Conservation (phyloP, 306 rosid species). For the Echinosophora koreensis region DNA sequence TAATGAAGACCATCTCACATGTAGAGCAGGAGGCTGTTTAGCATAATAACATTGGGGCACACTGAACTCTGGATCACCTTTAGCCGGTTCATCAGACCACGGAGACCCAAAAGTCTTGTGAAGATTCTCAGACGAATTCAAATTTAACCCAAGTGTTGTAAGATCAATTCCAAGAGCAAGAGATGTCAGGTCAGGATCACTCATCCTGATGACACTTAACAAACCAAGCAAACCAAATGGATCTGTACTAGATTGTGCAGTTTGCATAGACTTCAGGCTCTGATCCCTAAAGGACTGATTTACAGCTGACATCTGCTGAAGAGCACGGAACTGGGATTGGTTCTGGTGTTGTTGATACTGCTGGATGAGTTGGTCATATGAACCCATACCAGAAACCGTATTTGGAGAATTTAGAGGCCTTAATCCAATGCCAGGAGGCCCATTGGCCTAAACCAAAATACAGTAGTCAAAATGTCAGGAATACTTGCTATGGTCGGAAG, state of each 20-base stretch:
- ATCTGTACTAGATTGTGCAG: slow-evolving; percentile 80
- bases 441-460: slow-evolving; percentile 70
- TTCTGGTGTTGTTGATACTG: slow-evolving; percentile 87
- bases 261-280: slow-evolving; percentile 73
- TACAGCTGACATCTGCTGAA: slow-evolving; percentile 83
- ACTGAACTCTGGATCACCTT: slow-evolving; percentile 91
- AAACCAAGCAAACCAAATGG: slow-evolving; percentile 94
- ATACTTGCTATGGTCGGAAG: slow-evolving; percentile 1
- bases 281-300: slow-evolving; percentile 92
- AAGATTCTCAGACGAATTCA: slow-evolving; percentile 94
- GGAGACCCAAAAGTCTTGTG: slow-evolving; percentile 98
- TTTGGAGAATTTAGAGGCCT: slow-evolving; percentile 85
- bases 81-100: slow-evolving; percentile 96
- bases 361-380: slow-evolving; percentile 89
- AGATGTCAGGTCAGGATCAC: slow-evolving; percentile 90
- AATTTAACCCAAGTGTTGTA: slow-evolving; percentile 89
- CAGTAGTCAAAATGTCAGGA: slow-evolving; percentile 30
- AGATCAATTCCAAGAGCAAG: slow-evolving; percentile 97
- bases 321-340: slow-evolving; percentile 83
- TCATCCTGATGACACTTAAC: slow-evolving; percentile 90
- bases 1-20: slow-evolving; percentile 57
- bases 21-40: slow-evolving; percentile 80
- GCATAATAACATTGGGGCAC: slow-evolving; percentile 87
- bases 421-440: slow-evolving; percentile 96
- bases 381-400: slow-evolving; percentile 87